A percentile compares a stretch with the other conserved stretches of the same genome.
phyloP scores from a whole-genome alignment of 106 monocot genomes.

The Dendrobium nobile region DNA sequence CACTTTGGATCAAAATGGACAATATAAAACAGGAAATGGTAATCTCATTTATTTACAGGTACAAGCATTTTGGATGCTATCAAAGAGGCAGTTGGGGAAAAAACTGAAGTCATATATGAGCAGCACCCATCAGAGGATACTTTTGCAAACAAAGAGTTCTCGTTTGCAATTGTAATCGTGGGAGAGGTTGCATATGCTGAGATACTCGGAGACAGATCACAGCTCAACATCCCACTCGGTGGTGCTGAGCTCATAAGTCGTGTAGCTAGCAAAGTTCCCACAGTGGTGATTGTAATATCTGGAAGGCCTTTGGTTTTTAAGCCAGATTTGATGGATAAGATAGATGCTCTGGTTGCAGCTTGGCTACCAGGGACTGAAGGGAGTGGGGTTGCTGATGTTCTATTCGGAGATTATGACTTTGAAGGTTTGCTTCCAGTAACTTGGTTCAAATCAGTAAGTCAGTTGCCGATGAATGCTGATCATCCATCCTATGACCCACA shows the following conservation, averaged over 20 bases:
- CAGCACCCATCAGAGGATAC: conserved; percentile 43
- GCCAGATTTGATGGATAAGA: conserved; percentile 34
- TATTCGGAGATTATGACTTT: conserved; percentile 80
- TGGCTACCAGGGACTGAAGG: conserved; percentile 89
- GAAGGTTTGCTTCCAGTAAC: conserved; percentile 64
- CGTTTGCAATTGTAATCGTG: conserved; percentile 60
- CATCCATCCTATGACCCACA: conserved; percentile 41
- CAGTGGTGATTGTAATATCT: conserved; percentile 61
- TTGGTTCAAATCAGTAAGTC: conserved; percentile 56
- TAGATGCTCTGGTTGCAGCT: conserved; percentile 72
- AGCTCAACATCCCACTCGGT: conserved; percentile 53
- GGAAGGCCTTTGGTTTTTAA: conserved; percentile 70
- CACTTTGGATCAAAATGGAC: too few relatives aligned
- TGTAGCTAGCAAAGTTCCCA: conserved; percentile 58
- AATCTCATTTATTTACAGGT: conserved; percentile 28
- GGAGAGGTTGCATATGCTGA: conserved; percentile 81
- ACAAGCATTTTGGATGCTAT: conserved; percentile 71
- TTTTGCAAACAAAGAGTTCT: conserved; percentile 32
- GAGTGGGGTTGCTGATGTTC: conserved; percentile 56
- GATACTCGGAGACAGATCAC: conserved; percentile 50
- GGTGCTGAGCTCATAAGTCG: conserved; percentile 34
- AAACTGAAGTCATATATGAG: conserved; percentile 59
- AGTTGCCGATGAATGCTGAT: conserved; percentile 46
- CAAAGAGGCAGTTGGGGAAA: conserved; percentile 43
- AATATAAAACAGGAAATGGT: too few relatives aligned